Conservation (phyloP, 345 rosid genomes). For the Passiflora organensis region DNA sequence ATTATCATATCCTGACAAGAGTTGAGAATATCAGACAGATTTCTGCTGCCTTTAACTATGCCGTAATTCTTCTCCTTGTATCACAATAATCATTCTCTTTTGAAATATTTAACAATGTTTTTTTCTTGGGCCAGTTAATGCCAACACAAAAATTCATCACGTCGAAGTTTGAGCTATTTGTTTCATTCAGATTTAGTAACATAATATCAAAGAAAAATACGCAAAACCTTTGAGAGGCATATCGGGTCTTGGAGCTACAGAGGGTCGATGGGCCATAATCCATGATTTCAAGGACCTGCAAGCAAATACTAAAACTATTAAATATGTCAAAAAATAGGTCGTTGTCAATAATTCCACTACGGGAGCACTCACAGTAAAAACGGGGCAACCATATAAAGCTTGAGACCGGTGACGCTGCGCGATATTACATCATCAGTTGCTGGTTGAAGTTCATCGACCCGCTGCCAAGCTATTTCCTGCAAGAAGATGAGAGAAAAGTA, state of each 20-base stretch:
- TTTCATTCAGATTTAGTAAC: background rate
- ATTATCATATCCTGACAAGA: too few species aligned
- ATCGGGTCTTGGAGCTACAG: slow-evolving; percentile 52
- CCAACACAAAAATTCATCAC: too few species aligned
- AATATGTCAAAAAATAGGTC: background rate
- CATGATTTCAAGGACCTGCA: slow-evolving; percentile 72
- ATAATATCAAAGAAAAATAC: slow-evolving; percentile 8
- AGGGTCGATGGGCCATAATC: slow-evolving; percentile 60
- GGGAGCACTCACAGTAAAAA: slow-evolving; percentile 64
- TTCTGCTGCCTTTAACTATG: too few species aligned
- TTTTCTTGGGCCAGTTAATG: too few species aligned
- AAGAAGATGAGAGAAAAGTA: slow-evolving; percentile 12
- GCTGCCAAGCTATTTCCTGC: slow-evolving; percentile 97
- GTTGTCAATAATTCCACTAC: too few species aligned
- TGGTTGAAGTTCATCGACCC: slow-evolving; percentile 80
- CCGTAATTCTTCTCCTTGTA: too few species aligned
- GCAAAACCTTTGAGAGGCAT: slow-evolving; percentile 59
- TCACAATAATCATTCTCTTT: too few species aligned
- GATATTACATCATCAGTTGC: slow-evolving; percentile 75
- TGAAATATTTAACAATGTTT: too few species aligned
- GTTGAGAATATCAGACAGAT: too few species aligned
- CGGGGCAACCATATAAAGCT: slow-evolving; percentile 97
- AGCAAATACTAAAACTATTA: slow-evolving; percentile 8
- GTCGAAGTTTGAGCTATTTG: too few species aligned
- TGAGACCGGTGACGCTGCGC: slow-evolving; percentile 76